Percentiles rank a stretch among this genome's conserved stretches.
Evolutionary conservation across 352 stramenopile species (phyloP).

Genomic region (Pseudoperonospora humuli): DNA sequence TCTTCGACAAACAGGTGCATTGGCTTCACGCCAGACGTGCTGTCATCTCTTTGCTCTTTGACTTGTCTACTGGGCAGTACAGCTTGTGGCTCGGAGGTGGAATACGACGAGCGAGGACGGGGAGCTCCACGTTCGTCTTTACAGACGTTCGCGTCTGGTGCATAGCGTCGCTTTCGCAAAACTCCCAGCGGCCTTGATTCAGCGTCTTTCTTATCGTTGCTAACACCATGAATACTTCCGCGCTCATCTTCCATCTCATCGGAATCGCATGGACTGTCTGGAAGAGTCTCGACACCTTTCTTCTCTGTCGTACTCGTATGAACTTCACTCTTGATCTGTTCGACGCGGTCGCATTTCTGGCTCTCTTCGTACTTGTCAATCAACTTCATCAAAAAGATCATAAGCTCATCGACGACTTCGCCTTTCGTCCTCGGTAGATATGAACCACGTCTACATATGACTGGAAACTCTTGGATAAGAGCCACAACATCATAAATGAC

Average conservation of each 20-base stretch:
- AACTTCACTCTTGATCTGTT: slow-evolving; percentile 11
- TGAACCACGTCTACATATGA: slow-evolving; percentile 24
- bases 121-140: slow-evolving; percentile 15
- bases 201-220: slow-evolving; percentile 5
- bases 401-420: slow-evolving; percentile 33
- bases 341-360: slow-evolving; percentile 9
- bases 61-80: slow-evolving; percentile 2
- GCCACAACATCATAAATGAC: slow-evolving; percentile 30
- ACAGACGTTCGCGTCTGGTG: slow-evolving; percentile 9
- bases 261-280: not conserved
- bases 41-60: not conserved
- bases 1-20: slow-evolving; percentile 41
- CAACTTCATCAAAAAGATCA: slow-evolving; percentile 37
- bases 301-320: slow-evolving; percentile 1
- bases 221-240: not conserved
- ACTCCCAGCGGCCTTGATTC: slow-evolving; percentile 20
- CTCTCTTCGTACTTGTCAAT: slow-evolving; percentile 29
- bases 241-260: not conserved
- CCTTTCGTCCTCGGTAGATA: slow-evolving; percentile 24
- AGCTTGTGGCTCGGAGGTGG: slow-evolving; percentile 2
- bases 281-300: not conserved
- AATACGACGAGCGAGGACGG: slow-evolving; percentile 22
- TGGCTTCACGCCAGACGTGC: not conserved
- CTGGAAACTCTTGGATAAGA: slow-evolving; percentile 29
- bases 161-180: slow-evolving; percentile 28